Conservation (phyloP, 257 asterid species). For the Ophiorrhiza pumila region DNA sequence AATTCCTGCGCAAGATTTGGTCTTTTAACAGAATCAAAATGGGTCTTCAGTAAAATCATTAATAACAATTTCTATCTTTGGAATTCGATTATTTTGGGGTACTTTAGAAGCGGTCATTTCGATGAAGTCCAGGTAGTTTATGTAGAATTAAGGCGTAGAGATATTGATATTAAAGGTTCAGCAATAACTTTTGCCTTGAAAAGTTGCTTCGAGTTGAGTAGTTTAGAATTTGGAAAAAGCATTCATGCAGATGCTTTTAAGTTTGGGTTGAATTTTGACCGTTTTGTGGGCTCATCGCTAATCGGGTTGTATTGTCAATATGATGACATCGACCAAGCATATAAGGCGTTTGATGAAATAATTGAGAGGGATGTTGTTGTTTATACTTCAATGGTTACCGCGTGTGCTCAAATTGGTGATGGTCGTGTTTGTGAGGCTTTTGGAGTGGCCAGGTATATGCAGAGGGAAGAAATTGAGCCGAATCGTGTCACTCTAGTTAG, state of each 20-base stretch:
- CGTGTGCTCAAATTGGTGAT: conserved; percentile 40
- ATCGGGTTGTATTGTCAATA: conserved; percentile 31
- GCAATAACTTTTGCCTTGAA: conserved; percentile 48
- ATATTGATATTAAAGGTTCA: conserved; percentile 32
- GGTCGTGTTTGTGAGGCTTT: conserved; percentile 32
- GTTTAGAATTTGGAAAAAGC: conserved; percentile 38
- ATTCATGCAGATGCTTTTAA: conserved; percentile 46
- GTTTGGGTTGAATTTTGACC: conserved; percentile 41
- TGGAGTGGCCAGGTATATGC: conserved; percentile 41
- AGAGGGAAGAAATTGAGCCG: conserved; percentile 46
- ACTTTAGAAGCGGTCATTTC: conserved; percentile 34
- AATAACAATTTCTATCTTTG: conserved; percentile 31
- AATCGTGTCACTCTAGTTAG: conserved; percentile 63
- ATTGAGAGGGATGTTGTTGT: conserved; percentile 49
- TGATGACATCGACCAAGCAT: conserved; percentile 38
- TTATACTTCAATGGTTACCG: conserved; percentile 51
- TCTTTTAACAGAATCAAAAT: conserved; percentile 40
- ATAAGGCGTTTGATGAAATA: conserved; percentile 58
- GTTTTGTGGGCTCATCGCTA: conserved; percentile 51
- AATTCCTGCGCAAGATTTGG: conserved; percentile 31
- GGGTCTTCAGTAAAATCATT: conserved; percentile 31
- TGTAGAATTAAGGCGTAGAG: conserved; percentile 30
- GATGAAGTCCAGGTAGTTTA: conserved; percentile 38
- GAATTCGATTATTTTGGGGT: conserved; percentile 40
- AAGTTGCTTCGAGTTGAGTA: conserved; percentile 41